Evolutionary conservation across 164 flowering plant species (phyloP).

Genomic region (Dillenia suffruticosa): DNA sequence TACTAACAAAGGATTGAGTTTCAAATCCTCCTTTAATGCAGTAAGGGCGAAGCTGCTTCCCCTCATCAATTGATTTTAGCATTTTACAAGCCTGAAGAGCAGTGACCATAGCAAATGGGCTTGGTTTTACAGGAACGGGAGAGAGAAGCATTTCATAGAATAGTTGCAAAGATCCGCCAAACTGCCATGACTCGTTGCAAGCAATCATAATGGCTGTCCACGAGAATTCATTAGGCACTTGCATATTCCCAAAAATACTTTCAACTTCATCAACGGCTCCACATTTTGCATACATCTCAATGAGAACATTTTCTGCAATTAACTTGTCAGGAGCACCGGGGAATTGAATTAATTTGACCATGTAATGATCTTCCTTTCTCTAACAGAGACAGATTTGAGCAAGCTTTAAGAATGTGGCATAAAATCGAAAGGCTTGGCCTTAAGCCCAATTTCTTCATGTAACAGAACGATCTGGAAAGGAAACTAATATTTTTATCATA

Average conservation of each 20-base stretch:
- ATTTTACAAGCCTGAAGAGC: slow-evolving; percentile 20
- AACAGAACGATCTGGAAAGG: slow-evolving; percentile 10
- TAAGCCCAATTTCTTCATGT: slow-evolving; percentile 14
- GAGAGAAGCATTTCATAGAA: slow-evolving; percentile 10
- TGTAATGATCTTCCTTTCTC: slow-evolving; percentile 14
- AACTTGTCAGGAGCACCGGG: slow-evolving; percentile 3
- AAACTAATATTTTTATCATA: slow-evolving; percentile 14
- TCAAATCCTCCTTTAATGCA: slow-evolving; percentile 18
- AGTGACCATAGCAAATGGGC: slow-evolving; percentile 16
- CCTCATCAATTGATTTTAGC: slow-evolving; percentile 9
- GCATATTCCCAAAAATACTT: slow-evolving; percentile 6
- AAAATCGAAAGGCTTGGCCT: slow-evolving; percentile 11
- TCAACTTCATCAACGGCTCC: slow-evolving; percentile 16
- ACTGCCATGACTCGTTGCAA: slow-evolving; percentile 1
- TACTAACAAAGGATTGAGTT: slow-evolving; percentile 14
- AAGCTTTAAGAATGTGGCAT: slow-evolving; percentile 13
- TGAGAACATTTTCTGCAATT: slow-evolving; percentile 11
- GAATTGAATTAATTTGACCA: slow-evolving; percentile 12
- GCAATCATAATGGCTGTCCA: slow-evolving; percentile 8
- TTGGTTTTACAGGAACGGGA: slow-evolving; percentile 6
- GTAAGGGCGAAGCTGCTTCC: slow-evolving; percentile 14
- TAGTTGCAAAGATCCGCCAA: slow-evolving; percentile 1
- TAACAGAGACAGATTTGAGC: slow-evolving; percentile 3
- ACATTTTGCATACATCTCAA: slow-evolving; percentile 20
- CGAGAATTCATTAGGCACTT: slow-evolving; percentile 6